Conservation (phyloP, 164 flowering plant species). For the Annona squamosa region DNA sequence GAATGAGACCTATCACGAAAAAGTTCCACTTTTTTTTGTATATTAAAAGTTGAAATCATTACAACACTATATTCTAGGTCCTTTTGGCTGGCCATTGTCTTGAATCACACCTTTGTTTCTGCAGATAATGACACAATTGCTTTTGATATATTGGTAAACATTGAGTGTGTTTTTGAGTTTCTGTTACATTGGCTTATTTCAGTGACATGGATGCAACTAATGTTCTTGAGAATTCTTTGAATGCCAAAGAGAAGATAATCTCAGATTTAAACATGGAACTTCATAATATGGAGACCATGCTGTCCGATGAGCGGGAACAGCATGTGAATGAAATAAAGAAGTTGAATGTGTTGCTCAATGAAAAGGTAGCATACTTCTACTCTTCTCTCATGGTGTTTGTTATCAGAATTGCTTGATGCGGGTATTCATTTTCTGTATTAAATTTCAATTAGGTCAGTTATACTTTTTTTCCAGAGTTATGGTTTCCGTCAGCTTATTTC, state of each 20-base stretch:
- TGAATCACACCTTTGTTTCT: not conserved
- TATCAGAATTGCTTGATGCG: not conserved
- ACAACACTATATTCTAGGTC: not conserved
- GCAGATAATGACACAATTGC: not conserved
- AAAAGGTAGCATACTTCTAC: slow-evolving; percentile 49
- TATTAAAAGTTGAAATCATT: not conserved
- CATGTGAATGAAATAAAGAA: slow-evolving; percentile 78
- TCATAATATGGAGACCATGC: slow-evolving; percentile 71
- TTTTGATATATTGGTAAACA: not conserved
- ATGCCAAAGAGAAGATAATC: slow-evolving; percentile 92
- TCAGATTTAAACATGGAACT: slow-evolving; percentile 88
- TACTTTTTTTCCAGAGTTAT: not conserved
- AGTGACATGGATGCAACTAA: slow-evolving; percentile 75
- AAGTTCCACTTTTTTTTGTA: no score
- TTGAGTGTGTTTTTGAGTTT: slow-evolving; percentile 6
- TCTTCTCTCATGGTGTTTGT: not conserved
- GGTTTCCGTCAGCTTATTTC: not conserved
- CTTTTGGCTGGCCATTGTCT: not conserved
- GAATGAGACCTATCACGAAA: no score
- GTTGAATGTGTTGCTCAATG: slow-evolving; percentile 61
- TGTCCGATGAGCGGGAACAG: slow-evolving; percentile 79
- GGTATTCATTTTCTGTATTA: not conserved
- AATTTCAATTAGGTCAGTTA: not conserved
- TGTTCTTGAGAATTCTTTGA: slow-evolving; percentile 80
- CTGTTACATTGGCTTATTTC: slow-evolving; percentile 20